These are phyloP conservation scores for Mycothermus thermophilus DNA, from an alignment of 495 filamentous ascomycete species.

Conservation along the genomic window DNA sequence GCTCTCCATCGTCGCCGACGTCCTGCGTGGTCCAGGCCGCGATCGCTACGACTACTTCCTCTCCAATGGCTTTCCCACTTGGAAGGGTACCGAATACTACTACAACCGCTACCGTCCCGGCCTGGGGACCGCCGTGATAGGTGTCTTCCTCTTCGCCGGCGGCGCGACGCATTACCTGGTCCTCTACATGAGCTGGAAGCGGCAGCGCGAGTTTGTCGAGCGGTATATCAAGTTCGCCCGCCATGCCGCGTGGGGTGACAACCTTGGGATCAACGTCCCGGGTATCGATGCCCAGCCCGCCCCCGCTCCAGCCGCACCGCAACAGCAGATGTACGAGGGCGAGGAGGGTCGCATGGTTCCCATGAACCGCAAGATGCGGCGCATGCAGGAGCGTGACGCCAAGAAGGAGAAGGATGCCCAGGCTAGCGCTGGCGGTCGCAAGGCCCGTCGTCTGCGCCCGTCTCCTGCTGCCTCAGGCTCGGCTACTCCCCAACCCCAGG, in stretches of 20 bases:
- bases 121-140: conserved; percentile 65
- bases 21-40: conserved; percentile 64
- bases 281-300: conserved; percentile 42
- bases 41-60: conserved; percentile 95
- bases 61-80: conserved; percentile 81
- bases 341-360: conserved; percentile 35
- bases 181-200: conserved; percentile 70
- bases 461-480: conserved; percentile 16
- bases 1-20: conserved; percentile 65
- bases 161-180: conserved; percentile 76
- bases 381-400: conserved; percentile 70
- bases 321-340: conserved; percentile 28
- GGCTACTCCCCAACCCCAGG: conserved; percentile 22
- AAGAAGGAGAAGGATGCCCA: conserved; percentile 46
- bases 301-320: conserved; percentile 19
- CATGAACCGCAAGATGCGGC: conserved; percentile 76
- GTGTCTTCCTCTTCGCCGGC: conserved; percentile 72
- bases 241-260: conserved; percentile 68
- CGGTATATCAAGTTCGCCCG: conserved; percentile 84
- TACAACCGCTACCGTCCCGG: conserved; percentile 88
- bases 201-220: conserved; percentile 79
- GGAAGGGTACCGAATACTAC: conserved; percentile 97
- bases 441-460: conserved; percentile 9
- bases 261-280: conserved; percentile 30
- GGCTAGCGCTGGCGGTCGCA: conserved; percentile 17